These are phyloP conservation scores for Mycena indigotica DNA, from an alignment of 768 basidiomycete species.

Conservation along the genomic window DNA sequence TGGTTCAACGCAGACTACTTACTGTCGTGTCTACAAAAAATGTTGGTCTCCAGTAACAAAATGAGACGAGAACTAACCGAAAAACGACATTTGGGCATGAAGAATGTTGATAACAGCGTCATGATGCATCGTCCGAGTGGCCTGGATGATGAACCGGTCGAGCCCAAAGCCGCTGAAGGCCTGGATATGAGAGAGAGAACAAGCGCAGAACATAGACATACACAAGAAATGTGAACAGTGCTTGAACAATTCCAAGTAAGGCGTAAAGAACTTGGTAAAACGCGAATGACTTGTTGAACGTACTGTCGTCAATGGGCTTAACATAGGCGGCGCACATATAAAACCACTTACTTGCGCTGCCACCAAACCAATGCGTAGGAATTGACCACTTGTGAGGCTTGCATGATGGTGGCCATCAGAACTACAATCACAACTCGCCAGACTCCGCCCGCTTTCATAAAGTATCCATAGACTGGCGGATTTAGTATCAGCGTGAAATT, in stretches of 20 bases:
- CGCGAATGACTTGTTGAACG: conserved; percentile 49
- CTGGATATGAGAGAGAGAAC: conserved; percentile 46
- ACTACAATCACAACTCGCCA: conserved; percentile 49
- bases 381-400: conserved; percentile 60
- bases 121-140: not conserved
- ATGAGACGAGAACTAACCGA: not conserved
- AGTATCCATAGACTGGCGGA: conserved; percentile 58
- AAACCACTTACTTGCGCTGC: conserved; percentile 52
- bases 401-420: conserved; percentile 56
- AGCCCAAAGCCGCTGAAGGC: conserved; percentile 66
- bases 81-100: conserved; percentile 10
- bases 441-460: conserved; percentile 58
- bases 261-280: conserved; percentile 72
- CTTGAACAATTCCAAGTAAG: conserved; percentile 57
- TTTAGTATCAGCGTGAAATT: not conserved
- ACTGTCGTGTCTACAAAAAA: conserved; percentile 14
- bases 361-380: conserved; percentile 74
- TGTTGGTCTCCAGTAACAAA: conserved; percentile 37
- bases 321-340: no score
- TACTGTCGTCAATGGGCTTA: conserved; percentile 29
- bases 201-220: conserved; percentile 47
- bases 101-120: not conserved
- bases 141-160: conserved; percentile 13
- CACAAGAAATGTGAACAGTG: conserved; percentile 58
- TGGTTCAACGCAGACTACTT: not conserved